Evolutionary conservation across 768 basidiomycete genomes (phyloP), one percentile per base, ranked within the genome.

Genomic region (Tulasnella sp.): DNA sequence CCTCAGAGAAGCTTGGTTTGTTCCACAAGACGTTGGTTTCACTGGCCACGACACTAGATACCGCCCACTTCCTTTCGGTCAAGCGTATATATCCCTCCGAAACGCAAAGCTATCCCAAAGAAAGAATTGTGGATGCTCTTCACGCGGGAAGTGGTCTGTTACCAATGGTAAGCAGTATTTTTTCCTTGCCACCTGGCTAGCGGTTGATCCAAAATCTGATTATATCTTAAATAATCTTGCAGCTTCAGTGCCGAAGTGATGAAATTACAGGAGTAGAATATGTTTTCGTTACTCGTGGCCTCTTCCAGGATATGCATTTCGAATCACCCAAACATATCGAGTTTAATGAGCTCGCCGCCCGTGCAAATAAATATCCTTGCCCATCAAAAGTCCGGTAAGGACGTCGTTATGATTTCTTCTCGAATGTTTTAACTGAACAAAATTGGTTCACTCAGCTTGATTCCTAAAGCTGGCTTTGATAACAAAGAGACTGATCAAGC

Each of bases 251-350:
- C 13, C 31, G 37, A 8, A 34, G 45, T 8, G 45, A 47, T 0
- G 1, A 19, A 19, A 24, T 47, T 0, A 47, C 32, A 34, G 22
- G 32, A 7, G 45, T 47, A 3, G 45, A 47, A 7, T 47, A 47
- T 31, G 31, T 29, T 1, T 47, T 47, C 22, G 45, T 47, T 3
- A n/a, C 33, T 47, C 45, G 45, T 19, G 45, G 45, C n/a, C 45
- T 34, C 2, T 47, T 47, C 22, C 45, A 47, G 20, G 45, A 47
- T 8, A 24, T 47, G 7, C 4, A 20, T 10, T 47, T 47, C 33
- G 45, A 47, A 15, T 24, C 45, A 6, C 45, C 45, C 20, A 13
- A 16, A 10, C 32, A 47, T 20, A 24, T 47, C n/a, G 4, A 10
- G 9, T 47, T n/a, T n/a, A n/a, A n/a, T n/a, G n/a, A n/a, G n/a